These are phyloP conservation scores for Taiwanofungus camphoratus DNA, from an alignment of 1,284 basidiomycete species.

Conservation along the genomic window DNA sequence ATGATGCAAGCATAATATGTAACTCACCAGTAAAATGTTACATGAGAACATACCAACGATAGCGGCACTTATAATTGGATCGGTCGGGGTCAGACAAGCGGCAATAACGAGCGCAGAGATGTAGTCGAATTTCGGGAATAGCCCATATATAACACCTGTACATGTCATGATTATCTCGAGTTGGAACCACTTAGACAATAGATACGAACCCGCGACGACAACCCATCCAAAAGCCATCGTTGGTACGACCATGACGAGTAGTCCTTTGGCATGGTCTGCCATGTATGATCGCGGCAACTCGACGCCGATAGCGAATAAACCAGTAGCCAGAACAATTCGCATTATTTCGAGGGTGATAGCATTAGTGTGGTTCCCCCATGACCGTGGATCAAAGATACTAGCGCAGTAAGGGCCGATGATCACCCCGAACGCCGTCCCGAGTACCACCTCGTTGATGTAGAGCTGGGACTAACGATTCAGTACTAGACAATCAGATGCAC, in stretches of 20 bases:
- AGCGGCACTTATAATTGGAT: conserved; percentile 74
- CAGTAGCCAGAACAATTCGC: conserved; percentile 63
- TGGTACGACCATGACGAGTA: conserved; percentile 64
- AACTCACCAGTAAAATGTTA: too few species aligned
- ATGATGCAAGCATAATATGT: conserved; percentile 40
- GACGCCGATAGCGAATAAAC: conserved; percentile 70
- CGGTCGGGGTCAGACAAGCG: conserved; percentile 90
- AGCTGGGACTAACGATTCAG: conserved; percentile 36
- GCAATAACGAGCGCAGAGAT: conserved; percentile 81
- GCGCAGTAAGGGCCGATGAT: conserved; percentile 71
- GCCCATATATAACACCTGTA: conserved; percentile 39
- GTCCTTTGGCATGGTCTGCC: conserved; percentile 50
- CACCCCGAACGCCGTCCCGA: conserved; percentile 79
- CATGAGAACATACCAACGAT: conserved; percentile 41
- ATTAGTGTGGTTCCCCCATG: conserved; percentile 58
- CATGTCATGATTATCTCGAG: neutral
- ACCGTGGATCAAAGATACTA: conserved; percentile 73
- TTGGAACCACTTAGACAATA: too few species aligned
- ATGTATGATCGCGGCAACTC: conserved; percentile 68
- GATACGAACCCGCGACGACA: conserved; percentile 48
- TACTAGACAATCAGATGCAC: neutral
- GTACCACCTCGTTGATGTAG: conserved; percentile 90
- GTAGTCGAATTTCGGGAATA: conserved; percentile 68
- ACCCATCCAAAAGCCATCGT: conserved; percentile 79
- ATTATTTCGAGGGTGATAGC: conserved; percentile 75